Conservation (phyloP, 306 rosid genomes). For the Coriaria nepalensis region DNA sequence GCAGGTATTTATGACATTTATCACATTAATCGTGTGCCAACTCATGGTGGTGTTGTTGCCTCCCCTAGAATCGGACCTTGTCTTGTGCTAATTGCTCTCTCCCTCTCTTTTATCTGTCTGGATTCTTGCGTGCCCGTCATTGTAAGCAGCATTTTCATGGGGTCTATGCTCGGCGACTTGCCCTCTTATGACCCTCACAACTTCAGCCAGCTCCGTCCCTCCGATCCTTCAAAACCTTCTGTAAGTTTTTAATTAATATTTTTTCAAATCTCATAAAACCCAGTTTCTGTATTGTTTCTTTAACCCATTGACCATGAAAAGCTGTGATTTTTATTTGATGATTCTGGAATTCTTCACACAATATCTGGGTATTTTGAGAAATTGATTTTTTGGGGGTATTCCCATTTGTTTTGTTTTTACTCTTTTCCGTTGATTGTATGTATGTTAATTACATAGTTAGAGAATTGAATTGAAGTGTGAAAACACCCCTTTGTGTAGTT, state of each 20-base stretch:
- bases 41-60: no score
- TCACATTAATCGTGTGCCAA: no score
- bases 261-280: not conserved
- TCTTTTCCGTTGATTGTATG: not conserved
- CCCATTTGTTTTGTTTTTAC: no score
- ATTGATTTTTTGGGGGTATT: not conserved
- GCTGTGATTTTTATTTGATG: slow-evolving; percentile 5
- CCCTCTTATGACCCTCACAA: slow-evolving; percentile 87
- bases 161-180: slow-evolving; percentile 71
- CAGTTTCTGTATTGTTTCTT: not conserved
- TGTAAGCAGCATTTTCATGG: slow-evolving; percentile 37
- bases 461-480: no score
- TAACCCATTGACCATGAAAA: slow-evolving; percentile 1
- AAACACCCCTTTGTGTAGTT: no score
- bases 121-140: slow-evolving; percentile 6
- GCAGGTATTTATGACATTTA: no score
- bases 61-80: slow-evolving; percentile 7
- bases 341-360: not conserved
- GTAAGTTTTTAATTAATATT: slow-evolving; percentile 35
- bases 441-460: not conserved
- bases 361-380: no score
- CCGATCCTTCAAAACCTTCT: slow-evolving; percentile 75
- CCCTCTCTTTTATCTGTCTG: slow-evolving; percentile 3
- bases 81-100: not conserved
- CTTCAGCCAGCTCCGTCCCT: slow-evolving; percentile 84